Percentiles rank a stretch among this genome's conserved stretches.
Conservation (phyloP, 805 yeast species). For the Kodamaea laetipori region DNA sequence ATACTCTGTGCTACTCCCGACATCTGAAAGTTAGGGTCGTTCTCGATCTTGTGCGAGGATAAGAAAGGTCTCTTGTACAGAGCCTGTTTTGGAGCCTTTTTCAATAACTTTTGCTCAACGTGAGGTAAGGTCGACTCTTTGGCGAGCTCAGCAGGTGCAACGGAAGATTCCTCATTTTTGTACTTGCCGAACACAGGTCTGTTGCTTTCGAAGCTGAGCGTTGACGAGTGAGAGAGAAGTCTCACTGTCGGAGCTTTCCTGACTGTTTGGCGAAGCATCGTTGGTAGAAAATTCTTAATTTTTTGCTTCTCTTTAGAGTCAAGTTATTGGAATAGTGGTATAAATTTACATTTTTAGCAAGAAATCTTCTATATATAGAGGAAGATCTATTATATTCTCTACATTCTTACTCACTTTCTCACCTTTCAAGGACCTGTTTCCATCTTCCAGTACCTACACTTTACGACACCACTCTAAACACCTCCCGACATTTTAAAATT, state of each 20-base stretch:
- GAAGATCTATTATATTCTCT: too few species aligned
- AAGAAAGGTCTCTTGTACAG: constrained; percentile 40
- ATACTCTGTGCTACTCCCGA: constrained; percentile 42
- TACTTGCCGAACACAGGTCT: constrained; percentile 21
- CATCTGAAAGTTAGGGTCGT: constrained; percentile 39
- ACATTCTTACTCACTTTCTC: too few species aligned
- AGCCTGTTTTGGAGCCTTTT: constrained; percentile 39
- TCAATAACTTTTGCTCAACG: constrained; percentile 35
- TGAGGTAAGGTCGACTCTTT: constrained; percentile 43
- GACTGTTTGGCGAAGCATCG: constrained; percentile 1
- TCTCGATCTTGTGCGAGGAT: constrained; percentile 41
- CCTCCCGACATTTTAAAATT: constrained; percentile 1
- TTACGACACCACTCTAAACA: too few species aligned
- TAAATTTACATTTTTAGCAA: too few species aligned
- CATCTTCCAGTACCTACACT: too few species aligned
- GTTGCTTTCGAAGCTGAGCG: constrained; percentile 13
- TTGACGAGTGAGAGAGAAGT: not conserved
- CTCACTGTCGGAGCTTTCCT: not conserved
- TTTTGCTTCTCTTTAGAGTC: too few species aligned
- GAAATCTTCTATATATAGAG: too few species aligned
- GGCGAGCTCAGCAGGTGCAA: constrained; percentile 40
- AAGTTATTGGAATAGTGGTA: too few species aligned
- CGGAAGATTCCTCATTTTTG: constrained; percentile 20
- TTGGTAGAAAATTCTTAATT: not conserved
- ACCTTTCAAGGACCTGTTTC: too few species aligned